Evolutionary conservation across 1,284 basidiomycete species (phyloP), one percentile per base, ranked within the genome.

Genomic region (Cronartium ribicola): DNA sequence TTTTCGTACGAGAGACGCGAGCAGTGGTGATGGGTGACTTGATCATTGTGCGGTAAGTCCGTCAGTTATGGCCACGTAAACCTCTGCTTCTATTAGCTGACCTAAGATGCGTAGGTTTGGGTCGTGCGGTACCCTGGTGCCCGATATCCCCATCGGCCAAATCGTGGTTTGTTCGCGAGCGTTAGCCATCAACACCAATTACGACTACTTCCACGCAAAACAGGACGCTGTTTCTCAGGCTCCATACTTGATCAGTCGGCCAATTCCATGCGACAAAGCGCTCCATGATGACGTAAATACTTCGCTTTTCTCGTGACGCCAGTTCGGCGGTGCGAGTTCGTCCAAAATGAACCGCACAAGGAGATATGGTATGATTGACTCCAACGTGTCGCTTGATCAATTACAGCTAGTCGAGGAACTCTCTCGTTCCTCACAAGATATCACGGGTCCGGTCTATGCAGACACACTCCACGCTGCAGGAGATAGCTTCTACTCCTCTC

Each of bases 131-230:
- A 70, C 67, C 10, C 59, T 70, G 43, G 67, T 70, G 13, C 60
- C 67, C n/a, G 67, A 70, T 22, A 70, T 70, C 22, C 67, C 67
- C 37, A 60, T 70, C 39, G 67, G 67, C n/a, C 44, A 60, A 29
- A 44, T 70, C 6, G 67, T 70, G n/a, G 67, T 70, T 6, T 70
- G 67, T 51, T 63, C 67, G n/a, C 11, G 55, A 20, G 62, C 59
- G 37, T 63, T 70, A 36, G 67, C 67, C 20, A 70, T 70, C 40
- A 62, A 37, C n/a, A 62, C 67, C 10, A 70, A 70, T 70, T 70
- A 70, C 51, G 67, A 70, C 46, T 22, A 63, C 51, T 70, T 70
- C n/a, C 67, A 63, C 20, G 17, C n/a, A 8, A 29, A 4, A 20
- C 7, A 11, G n/a, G n/a, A 55, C 7, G 17, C 7, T n/a, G 29